Conservation (phyloP, 495 filamentous ascomycete species). For the Bryoglossum gracile region DNA sequence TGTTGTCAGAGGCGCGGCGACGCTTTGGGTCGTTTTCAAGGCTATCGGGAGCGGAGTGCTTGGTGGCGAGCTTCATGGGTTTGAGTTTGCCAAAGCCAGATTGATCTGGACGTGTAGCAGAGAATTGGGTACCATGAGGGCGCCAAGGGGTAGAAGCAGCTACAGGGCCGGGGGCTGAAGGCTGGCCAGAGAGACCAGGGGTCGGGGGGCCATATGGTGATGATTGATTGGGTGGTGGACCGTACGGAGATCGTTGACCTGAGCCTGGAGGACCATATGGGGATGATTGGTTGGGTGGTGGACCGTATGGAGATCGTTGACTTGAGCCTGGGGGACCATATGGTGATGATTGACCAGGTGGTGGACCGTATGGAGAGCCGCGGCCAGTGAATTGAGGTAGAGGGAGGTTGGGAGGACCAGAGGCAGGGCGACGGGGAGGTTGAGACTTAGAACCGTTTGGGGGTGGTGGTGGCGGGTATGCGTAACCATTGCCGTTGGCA, state of each 20-base stretch:
- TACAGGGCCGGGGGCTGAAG: background rate
- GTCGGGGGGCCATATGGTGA: background rate
- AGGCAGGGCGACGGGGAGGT: too few relatives aligned
- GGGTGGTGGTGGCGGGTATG: background rate
- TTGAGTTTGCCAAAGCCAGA: too few relatives aligned
- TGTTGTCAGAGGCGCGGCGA: background rate
- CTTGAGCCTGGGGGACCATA: background rate
- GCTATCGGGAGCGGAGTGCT: background rate
- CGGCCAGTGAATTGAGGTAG: background rate
- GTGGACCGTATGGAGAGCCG: background rate
- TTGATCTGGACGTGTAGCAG: too few relatives aligned
- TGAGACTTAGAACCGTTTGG: too few relatives aligned
- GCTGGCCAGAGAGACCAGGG: too few relatives aligned
- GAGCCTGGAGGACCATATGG: background rate
- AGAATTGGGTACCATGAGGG: too few relatives aligned
- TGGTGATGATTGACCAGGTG: background rate
- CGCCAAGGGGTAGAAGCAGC: too few relatives aligned
- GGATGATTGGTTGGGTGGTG: background rate
- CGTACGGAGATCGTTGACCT: background rate
- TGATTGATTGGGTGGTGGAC: background rate
- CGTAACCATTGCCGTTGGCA: background rate
- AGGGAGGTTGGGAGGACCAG: too few relatives aligned
- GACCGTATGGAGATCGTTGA: background rate
- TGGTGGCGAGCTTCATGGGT: constrained; percentile 5
- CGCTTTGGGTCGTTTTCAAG: background rate